Percentiles rank a stretch among this genome's conserved stretches.
Evolutionary conservation across 1,284 basidiomycete species (phyloP).

Genomic region (Ceratorhiza oryzae-sativae): DNA sequence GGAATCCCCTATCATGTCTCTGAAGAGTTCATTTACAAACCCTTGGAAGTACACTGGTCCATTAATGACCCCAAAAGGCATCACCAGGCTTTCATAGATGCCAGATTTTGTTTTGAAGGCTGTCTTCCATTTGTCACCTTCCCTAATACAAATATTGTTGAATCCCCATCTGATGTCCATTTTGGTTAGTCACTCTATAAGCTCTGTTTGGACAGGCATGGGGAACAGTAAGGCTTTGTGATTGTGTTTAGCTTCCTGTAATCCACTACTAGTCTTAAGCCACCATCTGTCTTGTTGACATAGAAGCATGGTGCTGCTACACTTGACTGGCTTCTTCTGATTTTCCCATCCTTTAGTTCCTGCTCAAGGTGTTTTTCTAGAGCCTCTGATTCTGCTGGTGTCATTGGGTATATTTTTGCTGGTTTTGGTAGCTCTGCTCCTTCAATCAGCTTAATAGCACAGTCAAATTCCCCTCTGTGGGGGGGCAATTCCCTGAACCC

Average conservation of each 20-base stretch:
- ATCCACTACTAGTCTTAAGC: not conserved
- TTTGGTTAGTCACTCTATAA: slow-evolving; percentile 13
- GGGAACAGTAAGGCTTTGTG: slow-evolving; percentile 12
- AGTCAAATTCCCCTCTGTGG: slow-evolving; percentile 13
- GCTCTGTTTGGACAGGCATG: slow-evolving; percentile 5
- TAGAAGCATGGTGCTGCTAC: slow-evolving; percentile 16
- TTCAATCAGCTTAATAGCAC: slow-evolving; percentile 2
- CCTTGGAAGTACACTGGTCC: slow-evolving; percentile 17
- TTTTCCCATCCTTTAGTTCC: slow-evolving; percentile 3
- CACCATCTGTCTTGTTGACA: slow-evolving; percentile 3
- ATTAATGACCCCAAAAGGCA: slow-evolving; percentile 36
- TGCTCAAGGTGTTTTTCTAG: slow-evolving; percentile 14
- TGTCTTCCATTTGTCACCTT: slow-evolving; percentile 40
- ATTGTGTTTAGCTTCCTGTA: slow-evolving; percentile 11
- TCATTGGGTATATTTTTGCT: slow-evolving; percentile 6
- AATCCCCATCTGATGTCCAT: slow-evolving; percentile 35
- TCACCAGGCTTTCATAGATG: slow-evolving; percentile 24
- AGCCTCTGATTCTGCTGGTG: not conserved
- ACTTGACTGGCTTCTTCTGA: not conserved
- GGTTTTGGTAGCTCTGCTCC: slow-evolving; percentile 3
- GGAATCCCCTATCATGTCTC: not conserved
- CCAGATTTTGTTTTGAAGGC: slow-evolving; percentile 32
- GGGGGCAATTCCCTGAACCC: slow-evolving; percentile 19
- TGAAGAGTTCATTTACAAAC: slow-evolving; percentile 25
- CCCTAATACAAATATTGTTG: slow-evolving; percentile 32